Conservation (phyloP, 192 early-diverging fungal genomes). For the Podochytrium sp. region DNA sequence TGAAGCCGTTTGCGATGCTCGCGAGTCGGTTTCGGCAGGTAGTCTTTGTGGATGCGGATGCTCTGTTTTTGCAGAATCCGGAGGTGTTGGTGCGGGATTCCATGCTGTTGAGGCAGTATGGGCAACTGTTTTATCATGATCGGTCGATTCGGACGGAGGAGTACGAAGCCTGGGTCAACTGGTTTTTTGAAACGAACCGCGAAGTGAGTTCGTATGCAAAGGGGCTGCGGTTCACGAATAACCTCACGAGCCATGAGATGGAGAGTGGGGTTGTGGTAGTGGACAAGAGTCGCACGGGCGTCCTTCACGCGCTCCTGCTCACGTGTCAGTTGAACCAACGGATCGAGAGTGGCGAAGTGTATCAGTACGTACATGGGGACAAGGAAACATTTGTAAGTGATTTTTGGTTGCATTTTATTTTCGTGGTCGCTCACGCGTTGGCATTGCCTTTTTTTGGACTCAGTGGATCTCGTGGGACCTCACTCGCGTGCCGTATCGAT, state of each 20-base stretch:
- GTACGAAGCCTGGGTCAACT: slow-evolving; percentile 31
- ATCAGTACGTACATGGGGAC: slow-evolving; percentile 26
- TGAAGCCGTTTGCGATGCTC: slow-evolving; percentile 68
- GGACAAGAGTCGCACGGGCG: slow-evolving; percentile 51
- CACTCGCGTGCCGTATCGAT: slow-evolving; percentile 60
- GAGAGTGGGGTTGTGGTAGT: slow-evolving; percentile 71
- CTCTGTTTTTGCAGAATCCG: slow-evolving; percentile 66
- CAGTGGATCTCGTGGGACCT: slow-evolving; percentile 65
- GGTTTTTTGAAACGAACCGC: slow-evolving; percentile 58
- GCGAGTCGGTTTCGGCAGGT: slow-evolving; percentile 61
- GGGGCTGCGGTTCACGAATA: slow-evolving; percentile 46
- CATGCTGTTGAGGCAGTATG: slow-evolving; percentile 47
- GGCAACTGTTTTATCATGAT: slow-evolving; percentile 62
- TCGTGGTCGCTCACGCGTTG: no score
- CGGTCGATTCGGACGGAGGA: slow-evolving; percentile 43
- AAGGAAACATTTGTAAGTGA: slow-evolving; percentile 11
- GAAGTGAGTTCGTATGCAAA: slow-evolving; percentile 45
- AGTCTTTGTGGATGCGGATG: slow-evolving; percentile 71
- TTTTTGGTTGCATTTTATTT: background rate
- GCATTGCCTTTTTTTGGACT: no score
- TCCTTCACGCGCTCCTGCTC: slow-evolving; percentile 55
- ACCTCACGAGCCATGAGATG: slow-evolving; percentile 54
- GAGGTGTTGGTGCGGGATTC: slow-evolving; percentile 45
- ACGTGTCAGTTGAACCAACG: slow-evolving; percentile 57
- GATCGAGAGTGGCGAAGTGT: slow-evolving; percentile 9